Evolutionary conservation across 345 rosid genomes (phyloP).

Genomic region (Hevea brasiliensis): DNA sequence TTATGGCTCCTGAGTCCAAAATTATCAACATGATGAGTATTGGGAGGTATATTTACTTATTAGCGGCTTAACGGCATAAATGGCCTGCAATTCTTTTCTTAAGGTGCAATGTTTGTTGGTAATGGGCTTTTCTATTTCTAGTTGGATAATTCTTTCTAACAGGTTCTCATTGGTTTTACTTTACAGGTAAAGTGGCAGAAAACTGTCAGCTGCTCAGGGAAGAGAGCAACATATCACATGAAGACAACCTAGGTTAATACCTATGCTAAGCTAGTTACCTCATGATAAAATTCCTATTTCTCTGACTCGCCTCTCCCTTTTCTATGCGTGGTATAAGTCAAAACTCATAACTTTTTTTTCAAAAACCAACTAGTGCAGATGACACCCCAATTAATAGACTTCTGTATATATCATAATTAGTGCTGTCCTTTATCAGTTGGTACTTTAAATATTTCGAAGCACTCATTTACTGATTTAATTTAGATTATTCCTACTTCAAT

Average conservation of each 20-base stretch:
- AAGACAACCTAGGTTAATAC: slow-evolving; percentile 31
- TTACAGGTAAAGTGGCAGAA: slow-evolving; percentile 25
- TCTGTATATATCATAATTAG: no score
- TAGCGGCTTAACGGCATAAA: background rate
- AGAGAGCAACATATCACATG: slow-evolving; percentile 22
- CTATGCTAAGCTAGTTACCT: background rate
- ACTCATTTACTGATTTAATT: background rate
- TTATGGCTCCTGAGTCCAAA: background rate
- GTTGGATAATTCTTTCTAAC: slow-evolving; percentile 12
- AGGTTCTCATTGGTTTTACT: slow-evolving; percentile 9
- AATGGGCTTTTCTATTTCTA: slow-evolving; percentile 3
- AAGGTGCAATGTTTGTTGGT: background rate
- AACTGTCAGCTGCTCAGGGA: slow-evolving; percentile 18
- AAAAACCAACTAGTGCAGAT: background rate
- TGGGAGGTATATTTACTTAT: background rate
- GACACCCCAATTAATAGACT: background rate
- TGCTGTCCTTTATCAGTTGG: background rate
- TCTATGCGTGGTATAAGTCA: background rate
- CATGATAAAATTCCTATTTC: background rate
- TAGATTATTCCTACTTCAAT: background rate
- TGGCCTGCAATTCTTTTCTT: background rate
- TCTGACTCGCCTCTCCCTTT: background rate
- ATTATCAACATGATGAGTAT: background rate
- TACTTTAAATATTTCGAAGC: background rate
- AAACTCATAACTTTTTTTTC: background rate